Percentiles rank a stretch among this genome's conserved stretches.
These are phyloP conservation scores for Albophoma yamanashiensis DNA, from an alignment of 2,329 filamentous ascomycete genomes.

Conservation along the genomic window DNA sequence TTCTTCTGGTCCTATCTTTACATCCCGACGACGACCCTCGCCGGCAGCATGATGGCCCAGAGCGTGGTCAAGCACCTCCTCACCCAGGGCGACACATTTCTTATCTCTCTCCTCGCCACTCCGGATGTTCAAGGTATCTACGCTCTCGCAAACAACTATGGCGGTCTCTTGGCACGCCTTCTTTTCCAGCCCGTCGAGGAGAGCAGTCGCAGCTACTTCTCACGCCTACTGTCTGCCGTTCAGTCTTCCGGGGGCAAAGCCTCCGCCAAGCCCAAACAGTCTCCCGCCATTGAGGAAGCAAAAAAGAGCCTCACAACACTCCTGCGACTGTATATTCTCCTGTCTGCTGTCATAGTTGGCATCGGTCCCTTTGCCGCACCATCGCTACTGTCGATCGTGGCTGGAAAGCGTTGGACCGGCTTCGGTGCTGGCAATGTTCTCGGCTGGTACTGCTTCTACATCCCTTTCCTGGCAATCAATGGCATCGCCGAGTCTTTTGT, in stretches of 20 bases:
- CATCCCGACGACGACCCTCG: constrained; percentile 57
- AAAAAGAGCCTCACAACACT: constrained; percentile 49
- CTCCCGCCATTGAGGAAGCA: constrained; percentile 26
- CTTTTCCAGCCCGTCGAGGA: constrained; percentile 95
- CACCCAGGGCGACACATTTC: constrained; percentile 86
- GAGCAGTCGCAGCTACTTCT: constrained; percentile 81
- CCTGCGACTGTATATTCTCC: constrained; percentile 61
- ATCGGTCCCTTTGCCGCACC: constrained; percentile 70
- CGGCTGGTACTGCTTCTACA: constrained; percentile 79
- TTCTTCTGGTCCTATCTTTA: constrained; percentile 57
- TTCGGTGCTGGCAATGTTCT: constrained; percentile 66
- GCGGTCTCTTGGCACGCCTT: constrained; percentile 76
- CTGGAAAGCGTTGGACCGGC: constrained; percentile 65
- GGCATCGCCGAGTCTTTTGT: constrained; percentile 91
- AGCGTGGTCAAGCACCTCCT: constrained; percentile 85
- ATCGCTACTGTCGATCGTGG: constrained; percentile 61
- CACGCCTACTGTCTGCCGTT: constrained; percentile 52
- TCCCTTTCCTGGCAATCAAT: constrained; percentile 85
- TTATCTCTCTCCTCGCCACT: constrained; percentile 68
- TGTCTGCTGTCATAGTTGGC: constrained; percentile 57
- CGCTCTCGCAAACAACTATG: constrained; percentile 88
- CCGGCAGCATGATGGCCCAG: constrained; percentile 76
- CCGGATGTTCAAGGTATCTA: constrained; percentile 82
- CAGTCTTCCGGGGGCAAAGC: constrained; percentile 9
- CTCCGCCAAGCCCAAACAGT: constrained; percentile 8